A percentile compares a stretch with the other conserved stretches of the same genome.
Conservation (phyloP, 202 grass and related monocot genomes). For the Zoysia matrella region DNA sequence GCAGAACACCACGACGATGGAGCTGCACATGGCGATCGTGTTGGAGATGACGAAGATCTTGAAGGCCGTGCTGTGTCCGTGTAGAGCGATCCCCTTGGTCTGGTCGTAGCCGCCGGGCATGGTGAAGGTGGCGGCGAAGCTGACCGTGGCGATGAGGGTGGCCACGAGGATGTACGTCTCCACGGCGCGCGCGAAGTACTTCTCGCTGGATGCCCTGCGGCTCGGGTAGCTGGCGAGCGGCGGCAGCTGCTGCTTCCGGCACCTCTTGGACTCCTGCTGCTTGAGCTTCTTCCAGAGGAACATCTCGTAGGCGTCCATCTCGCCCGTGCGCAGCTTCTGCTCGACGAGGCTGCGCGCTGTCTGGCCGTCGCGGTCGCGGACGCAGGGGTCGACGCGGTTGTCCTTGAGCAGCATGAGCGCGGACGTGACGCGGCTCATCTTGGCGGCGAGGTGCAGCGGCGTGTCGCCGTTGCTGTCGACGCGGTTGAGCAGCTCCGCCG, state of each 20-base stretch:
- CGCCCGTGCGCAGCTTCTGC: background rate
- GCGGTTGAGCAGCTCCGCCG: too few relatives aligned
- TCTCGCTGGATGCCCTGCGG: too few relatives aligned
- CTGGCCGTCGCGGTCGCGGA: background rate
- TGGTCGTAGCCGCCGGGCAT: slow-evolving; percentile 15
- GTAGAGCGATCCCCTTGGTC: too few relatives aligned
- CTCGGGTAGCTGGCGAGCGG: too few relatives aligned
- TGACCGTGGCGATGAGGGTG: slow-evolving; percentile 80
- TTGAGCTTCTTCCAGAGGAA: too few relatives aligned
- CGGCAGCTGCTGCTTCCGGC: too few relatives aligned
- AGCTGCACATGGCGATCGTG: too few relatives aligned
- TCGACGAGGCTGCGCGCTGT: slow-evolving; percentile 51
- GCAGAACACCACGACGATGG: too few relatives aligned
- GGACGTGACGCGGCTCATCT: slow-evolving; percentile 43
- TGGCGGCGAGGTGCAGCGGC: slow-evolving; percentile 39
- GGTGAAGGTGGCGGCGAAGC: slow-evolving; percentile 73
- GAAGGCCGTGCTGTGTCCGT: too few relatives aligned
- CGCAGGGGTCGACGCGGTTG: slow-evolving; percentile 4
- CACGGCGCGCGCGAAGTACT: slow-evolving; percentile 52
- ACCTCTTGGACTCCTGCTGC: too few relatives aligned
- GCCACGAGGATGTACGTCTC: slow-evolving; percentile 72
- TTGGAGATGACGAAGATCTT: too few relatives aligned
- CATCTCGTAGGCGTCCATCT: slow-evolving; percentile 25
- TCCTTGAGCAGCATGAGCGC: slow-evolving; percentile 35
- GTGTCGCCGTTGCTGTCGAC: too few relatives aligned